phyloP scores from a whole-genome alignment of 257 asterid genomes.

The Handroanthus guayacan region DNA sequence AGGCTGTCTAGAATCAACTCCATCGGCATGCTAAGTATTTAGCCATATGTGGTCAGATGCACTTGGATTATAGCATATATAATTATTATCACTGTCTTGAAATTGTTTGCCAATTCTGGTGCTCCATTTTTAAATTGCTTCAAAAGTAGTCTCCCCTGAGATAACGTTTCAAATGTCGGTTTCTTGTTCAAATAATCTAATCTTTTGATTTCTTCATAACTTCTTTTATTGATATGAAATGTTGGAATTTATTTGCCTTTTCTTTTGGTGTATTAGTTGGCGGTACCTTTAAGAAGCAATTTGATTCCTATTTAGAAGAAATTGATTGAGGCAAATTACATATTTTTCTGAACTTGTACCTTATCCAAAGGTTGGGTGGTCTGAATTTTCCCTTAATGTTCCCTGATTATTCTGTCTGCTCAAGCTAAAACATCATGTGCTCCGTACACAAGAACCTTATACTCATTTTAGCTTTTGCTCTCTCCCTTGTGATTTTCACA shows the following conservation, averaged over 20 bases:
- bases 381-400: conserved; percentile 15
- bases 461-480: not conserved
- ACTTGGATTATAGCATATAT: conserved; percentile 26
- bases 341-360: conserved; percentile 10
- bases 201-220: too few species aligned
- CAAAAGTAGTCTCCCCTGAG: too few species aligned
- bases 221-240: conserved; percentile 26
- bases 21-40: conserved; percentile 24
- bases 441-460: conserved; percentile 6
- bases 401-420: conserved; percentile 34
- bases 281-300: conserved; percentile 4
- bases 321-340: conserved; percentile 25
- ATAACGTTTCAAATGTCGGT: too few species aligned
- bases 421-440: conserved; percentile 37
- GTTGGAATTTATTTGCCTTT: conserved; percentile 30
- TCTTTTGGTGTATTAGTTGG: conserved; percentile 7
- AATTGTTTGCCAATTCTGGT: conserved; percentile 24
- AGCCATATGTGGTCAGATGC: conserved; percentile 33
- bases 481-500: not conserved
- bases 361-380: conserved; percentile 6
- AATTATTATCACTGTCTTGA: conserved; percentile 16
- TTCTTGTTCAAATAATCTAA: too few species aligned
- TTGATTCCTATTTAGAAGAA: not conserved
- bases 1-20: conserved; percentile 37
- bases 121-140: conserved; percentile 22